Base-by-base conservation (phyloP, 2,329 filamentous ascomycete genomes). In the Trichoderma asperellum region DNA sequence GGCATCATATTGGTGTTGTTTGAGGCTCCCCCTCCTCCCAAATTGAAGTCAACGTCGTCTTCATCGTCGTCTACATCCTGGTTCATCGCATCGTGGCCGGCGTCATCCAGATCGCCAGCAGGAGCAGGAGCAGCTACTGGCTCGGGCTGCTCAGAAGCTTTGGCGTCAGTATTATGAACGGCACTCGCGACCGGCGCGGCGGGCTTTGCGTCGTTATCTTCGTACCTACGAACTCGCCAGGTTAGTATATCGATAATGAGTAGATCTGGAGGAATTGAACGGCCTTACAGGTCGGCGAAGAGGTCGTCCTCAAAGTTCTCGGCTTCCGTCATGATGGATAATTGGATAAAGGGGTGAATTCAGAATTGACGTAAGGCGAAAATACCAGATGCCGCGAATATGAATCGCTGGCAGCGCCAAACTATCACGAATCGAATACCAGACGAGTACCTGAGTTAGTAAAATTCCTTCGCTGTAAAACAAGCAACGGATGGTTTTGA, bases 291-390 rank as follows among this genome's bases (percentile, higher is more conserved):
- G 83, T 97, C 94, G 76, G 94, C 94, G 81, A 97, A 97, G 81
- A 97, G 92, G 86, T 97, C 94, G 77, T 97, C 94, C 75, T 97
- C 94, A 74, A 93, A 90, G 74, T 92, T 92, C 77, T 94, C 92
- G 65, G 87, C 84, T 76, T 96, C 93, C 59, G 92, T 89, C 92
- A 95, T 96, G 75, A 72, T 74, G 70, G 73, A 49, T 12, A 40
- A 29, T 32, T 60, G 56, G 18, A 40, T 32, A 12, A n/a, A 21
- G 63, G 55, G 34, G 56, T 67, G 55, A 7, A 59, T 27, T 59
- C 4, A 21, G 24, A 21, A 8, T 58, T 35, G 6, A 52, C n/a
- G 47, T 62, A 40, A 70, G 21, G 62, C n/a, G 37, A 67, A 59
- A 62, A 56, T 29, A 59, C 53, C 63, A 14, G 55, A 59, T 55